Percentiles rank a stretch among this genome's conserved stretches.
These are phyloP conservation scores for Chrysoporthe deuterocubensis DNA, from an alignment of 2,329 filamentous ascomycete genomes.

Conservation along the genomic window DNA sequence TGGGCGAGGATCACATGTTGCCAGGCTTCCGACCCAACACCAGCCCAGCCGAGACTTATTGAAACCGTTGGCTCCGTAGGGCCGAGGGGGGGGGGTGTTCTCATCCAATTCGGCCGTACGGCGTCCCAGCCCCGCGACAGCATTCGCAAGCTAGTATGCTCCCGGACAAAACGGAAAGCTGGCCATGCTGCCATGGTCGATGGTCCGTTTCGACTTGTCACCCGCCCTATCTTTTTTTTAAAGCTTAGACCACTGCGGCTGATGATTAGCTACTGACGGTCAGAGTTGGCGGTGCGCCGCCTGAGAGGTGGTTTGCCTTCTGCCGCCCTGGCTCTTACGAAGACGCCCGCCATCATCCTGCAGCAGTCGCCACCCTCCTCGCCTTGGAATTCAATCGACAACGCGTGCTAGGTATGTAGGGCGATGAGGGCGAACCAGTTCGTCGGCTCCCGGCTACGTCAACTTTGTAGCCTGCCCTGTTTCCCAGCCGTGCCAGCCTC, in stretches of 20 bases:
- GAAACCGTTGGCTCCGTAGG: neutral
- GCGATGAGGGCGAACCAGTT: neutral
- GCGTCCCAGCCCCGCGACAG: neutral
- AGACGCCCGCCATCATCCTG: neutral
- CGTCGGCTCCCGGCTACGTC: conserved; percentile 8
- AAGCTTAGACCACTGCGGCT: neutral
- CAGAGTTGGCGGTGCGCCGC: no score
- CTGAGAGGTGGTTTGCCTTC: neutral
- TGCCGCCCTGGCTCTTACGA: neutral
- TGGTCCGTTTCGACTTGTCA: neutral
- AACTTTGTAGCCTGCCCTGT: neutral
- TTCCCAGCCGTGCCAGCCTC: neutral
- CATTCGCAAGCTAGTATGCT: neutral
- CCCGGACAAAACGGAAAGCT: neutral
- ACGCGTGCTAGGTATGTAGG: neutral
- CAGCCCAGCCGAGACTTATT: neutral
- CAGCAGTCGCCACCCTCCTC: neutral
- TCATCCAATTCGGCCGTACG: neutral
- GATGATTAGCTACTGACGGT: no score
- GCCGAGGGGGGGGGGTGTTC: neutral
- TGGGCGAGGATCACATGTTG: neutral
- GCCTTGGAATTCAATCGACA: neutral
- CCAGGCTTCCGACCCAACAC: neutral
- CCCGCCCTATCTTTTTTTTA: neutral
- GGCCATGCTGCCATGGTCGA: neutral